A percentile compares a stretch with the other conserved stretches of the same genome.
phyloP scores from a whole-genome alignment of 177 flowering plant species.

The Vitis hybrid region DNA sequence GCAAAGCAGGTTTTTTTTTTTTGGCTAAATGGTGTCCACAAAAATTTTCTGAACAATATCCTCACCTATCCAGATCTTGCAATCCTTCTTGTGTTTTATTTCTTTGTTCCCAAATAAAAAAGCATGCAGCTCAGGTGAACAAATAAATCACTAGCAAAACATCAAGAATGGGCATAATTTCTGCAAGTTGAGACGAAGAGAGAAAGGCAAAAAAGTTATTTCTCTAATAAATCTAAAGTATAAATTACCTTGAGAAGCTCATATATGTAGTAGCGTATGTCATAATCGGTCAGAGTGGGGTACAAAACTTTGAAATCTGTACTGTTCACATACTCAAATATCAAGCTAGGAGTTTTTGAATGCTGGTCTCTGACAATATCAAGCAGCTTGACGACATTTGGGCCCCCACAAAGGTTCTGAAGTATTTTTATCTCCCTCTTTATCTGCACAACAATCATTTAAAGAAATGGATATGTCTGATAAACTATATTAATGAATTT shows the following conservation, averaged over 20 bases:
- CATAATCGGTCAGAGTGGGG: conserved; percentile 71
- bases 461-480: background rate
- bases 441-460: conserved; percentile 37
- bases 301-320: conserved; percentile 72
- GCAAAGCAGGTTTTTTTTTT: no score
- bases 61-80: no score
- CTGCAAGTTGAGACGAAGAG: no score
- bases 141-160: no score
- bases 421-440: conserved; percentile 77
- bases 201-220: no score
- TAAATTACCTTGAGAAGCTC: conserved; percentile 65
- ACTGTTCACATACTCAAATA: conserved; percentile 72
- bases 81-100: no score
- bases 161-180: no score
- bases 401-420: conserved; percentile 71
- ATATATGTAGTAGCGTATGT: conserved; percentile 74
- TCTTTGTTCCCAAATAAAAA: no score
- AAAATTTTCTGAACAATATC: no score
- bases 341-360: conserved; percentile 74
- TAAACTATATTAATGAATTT: background rate
- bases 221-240: background rate
- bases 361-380: conserved; percentile 79
- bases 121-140: no score
- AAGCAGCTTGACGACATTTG: conserved; percentile 63
- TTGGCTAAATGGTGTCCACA: no score